Base-by-base conservation (phyloP, 345 rosid genomes). In the Xanthoceras sorbifolium region DNA sequence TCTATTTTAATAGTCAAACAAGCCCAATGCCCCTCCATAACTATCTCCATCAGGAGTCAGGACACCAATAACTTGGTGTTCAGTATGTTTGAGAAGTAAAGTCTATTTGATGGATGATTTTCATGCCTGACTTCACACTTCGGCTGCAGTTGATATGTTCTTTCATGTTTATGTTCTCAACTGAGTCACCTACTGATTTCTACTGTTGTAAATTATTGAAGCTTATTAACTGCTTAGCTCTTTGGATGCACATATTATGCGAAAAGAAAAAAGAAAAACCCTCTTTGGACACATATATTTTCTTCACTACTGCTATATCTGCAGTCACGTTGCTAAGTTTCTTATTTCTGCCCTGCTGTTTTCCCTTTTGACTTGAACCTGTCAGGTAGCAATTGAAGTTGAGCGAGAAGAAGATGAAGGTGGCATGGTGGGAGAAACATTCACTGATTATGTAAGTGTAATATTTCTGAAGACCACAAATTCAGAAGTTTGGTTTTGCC, bases 351-450 rank as follows among this genome's bases (percentile, higher is more conserved):
- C 7, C 66, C 44, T 31, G 62, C 57, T 28, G 12, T 62, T 81
- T 76, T 74, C 36, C 36, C 59, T 38, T 81, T 67, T 69, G 32
- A 34, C 38, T 20, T 63, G 78, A 75, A 85, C 80, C 22, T 79
- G n/a, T 79, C 82, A 95, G 99, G 94, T 91, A 79, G 99, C 97
- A 57, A 90, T 92, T 80, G 98, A 95, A 78, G 98, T 95, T 82
- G 99, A 95, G 88, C 88, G 94, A 52, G 99, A 95, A 82, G 99
- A 95, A 86, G 99, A 95, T 84, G 99, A 87, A 90, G 99, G 99
- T 77, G 99, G 99, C 75, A 83, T 80, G 29, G 91, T 79, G 3
- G 99, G 97, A 75, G 99, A 95, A 83, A 95, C 99, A 46, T 95
- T 95, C 78, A 93, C 91, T 42, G 99, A 95, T 76, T 95, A 95